Evolutionary conservation across 805 yeast species (phyloP).

Genomic region (Tetrapisispora taiwanensis): DNA sequence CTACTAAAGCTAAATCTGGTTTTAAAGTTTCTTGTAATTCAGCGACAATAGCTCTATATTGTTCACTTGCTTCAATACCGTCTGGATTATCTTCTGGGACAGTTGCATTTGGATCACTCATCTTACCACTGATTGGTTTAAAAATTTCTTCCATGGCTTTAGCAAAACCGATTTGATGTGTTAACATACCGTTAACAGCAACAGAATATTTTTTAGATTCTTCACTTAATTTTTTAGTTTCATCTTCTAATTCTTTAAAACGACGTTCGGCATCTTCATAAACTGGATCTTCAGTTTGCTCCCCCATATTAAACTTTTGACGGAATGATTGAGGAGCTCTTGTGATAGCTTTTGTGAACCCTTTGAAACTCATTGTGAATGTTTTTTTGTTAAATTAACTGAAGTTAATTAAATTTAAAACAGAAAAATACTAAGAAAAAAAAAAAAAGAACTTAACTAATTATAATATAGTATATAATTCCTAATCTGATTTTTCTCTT

Average conservation of each 20-base stretch:
- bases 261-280: conserved; percentile 94
- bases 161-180: conserved; percentile 90
- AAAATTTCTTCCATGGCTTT: conserved; percentile 91
- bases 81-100: conserved; percentile 92
- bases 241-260: conserved; percentile 81
- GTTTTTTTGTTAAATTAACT: no score
- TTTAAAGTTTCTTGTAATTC: conserved; percentile 77
- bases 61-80: conserved; percentile 90
- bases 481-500: no score
- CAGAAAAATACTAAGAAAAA: no score
- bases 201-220: conserved; percentile 84
- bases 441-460: no score
- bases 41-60: conserved; percentile 75
- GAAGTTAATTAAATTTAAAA: no score
- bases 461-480: no score
- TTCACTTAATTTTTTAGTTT: conserved; percentile 79
- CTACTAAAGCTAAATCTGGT: conserved; percentile 90
- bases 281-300: conserved; percentile 69
- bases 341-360: conserved; percentile 66
- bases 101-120: conserved; percentile 79
- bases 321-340: conserved; percentile 89
- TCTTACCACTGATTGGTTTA: conserved; percentile 88
- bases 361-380: conserved; percentile 86
- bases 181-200: conserved; percentile 89
- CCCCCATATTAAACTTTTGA: conserved; percentile 87